phyloP scores from a whole-genome alignment of 2,329 filamentous ascomycete species.

The Setomelanomma holmii region DNA sequence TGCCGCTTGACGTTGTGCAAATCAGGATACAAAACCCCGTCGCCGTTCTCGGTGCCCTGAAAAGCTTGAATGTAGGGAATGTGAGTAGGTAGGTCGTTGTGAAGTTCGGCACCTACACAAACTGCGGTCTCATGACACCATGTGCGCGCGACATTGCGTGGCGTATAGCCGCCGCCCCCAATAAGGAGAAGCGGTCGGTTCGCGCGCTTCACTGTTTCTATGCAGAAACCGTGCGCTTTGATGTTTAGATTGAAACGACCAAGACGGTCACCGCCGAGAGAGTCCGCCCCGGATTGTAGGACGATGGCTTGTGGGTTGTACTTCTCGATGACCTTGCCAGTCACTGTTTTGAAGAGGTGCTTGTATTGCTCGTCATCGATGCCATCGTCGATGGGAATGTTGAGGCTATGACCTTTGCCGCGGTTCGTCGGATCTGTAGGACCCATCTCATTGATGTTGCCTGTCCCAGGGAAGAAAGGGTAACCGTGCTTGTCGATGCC shows the following conservation, averaged over 20 bases:
- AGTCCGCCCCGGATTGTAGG: constrained; percentile 94
- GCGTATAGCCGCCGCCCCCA: constrained; percentile 94
- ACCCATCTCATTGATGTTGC: constrained; percentile 84
- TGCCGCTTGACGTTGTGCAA: constrained; percentile 76
- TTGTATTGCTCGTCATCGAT: constrained; percentile 91
- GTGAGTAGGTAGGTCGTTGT: constrained; percentile 76
- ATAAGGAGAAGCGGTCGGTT: constrained; percentile 85
- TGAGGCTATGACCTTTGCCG: constrained; percentile 87
- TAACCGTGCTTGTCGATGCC: constrained; percentile 65
- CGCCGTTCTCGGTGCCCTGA: constrained; percentile 73
- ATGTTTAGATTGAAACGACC: constrained; percentile 98
- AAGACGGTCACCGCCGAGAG: constrained; percentile 88
- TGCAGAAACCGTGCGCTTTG: constrained; percentile 89
- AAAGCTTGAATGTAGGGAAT: constrained; percentile 90
- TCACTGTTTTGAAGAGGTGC: constrained; percentile 81
- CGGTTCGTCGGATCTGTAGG: constrained; percentile 83
- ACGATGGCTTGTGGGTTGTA: constrained; percentile 93
- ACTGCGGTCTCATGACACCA: constrained; percentile 98
- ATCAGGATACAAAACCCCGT: constrained; percentile 78
- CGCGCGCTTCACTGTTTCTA: constrained; percentile 84
- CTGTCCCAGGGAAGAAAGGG: constrained; percentile 88
- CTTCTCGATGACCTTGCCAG: constrained; percentile 77
- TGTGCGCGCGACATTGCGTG: constrained; percentile 91
- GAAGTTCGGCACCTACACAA: constrained; percentile 77
- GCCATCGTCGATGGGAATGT: constrained; percentile 88